These are phyloP conservation scores for Lasiodiplodia hormozganensis DNA, from an alignment of 2,329 filamentous ascomycete species.

Conservation along the genomic window DNA sequence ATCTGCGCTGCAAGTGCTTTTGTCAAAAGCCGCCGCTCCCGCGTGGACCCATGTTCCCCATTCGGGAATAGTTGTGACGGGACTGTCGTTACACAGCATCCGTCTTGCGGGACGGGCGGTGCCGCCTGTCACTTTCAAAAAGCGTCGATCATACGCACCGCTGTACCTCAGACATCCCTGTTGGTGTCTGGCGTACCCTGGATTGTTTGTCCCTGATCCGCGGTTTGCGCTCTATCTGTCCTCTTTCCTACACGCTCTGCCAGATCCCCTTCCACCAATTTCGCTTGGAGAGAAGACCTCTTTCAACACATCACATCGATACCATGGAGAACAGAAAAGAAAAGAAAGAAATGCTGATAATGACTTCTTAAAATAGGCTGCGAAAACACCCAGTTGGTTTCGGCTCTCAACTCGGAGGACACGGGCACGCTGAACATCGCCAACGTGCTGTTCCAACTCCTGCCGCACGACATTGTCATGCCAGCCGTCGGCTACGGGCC, in stretches of 20 bases:
- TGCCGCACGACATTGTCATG: slow-evolving; percentile 51
- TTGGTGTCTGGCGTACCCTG: no score
- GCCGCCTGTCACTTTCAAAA: no score
- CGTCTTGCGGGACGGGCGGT: no score
- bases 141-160: no score
- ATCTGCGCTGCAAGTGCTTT: neutral
- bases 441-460: slow-evolving; percentile 49
- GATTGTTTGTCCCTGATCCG: no score
- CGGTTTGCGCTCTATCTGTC: no score
- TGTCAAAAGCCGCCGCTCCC: neutral
- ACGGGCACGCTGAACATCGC: slow-evolving; percentile 58
- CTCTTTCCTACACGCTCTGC: no score
- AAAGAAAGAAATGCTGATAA: neutral
- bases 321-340: no score
- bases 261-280: no score
- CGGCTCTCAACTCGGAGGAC: slow-evolving; percentile 58
- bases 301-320: no score
- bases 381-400: slow-evolving; percentile 57
- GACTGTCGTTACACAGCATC: neutral
- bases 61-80: neutral
- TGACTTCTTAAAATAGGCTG: slow-evolving; percentile 45
- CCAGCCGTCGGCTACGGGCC: slow-evolving; percentile 51
- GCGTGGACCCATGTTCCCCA: neutral
- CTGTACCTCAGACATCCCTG: no score
- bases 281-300: no score